Conservation (phyloP, 805 yeast species). For the Teunomyces stri region DNA sequence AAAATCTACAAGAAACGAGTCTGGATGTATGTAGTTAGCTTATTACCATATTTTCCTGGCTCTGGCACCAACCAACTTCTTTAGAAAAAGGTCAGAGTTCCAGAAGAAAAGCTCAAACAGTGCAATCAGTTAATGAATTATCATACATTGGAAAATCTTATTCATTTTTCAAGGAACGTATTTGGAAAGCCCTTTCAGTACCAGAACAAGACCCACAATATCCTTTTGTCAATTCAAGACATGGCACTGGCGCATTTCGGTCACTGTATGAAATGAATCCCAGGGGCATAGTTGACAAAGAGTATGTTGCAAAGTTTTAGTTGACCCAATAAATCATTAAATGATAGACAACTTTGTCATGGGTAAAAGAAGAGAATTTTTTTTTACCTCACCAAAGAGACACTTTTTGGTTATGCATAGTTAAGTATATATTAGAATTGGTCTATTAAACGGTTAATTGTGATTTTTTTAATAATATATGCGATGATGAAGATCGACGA, state of each 20-base stretch:
- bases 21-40: slow-evolving; percentile 75
- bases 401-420: not conserved
- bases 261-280: slow-evolving; percentile 1
- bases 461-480: not conserved
- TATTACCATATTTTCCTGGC: slow-evolving; percentile 26
- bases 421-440: not conserved
- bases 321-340: slow-evolving; percentile 39
- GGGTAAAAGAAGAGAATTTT: not conserved
- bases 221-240: not conserved
- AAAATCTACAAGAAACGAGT: slow-evolving; percentile 75
- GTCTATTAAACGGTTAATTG: not conserved
- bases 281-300: slow-evolving; percentile 10
- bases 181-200: slow-evolving; percentile 5
- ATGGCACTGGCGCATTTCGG: not conserved
- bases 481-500: not conserved
- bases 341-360: not conserved
- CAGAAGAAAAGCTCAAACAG: not conserved
- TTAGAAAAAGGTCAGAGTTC: not conserved
- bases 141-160: slow-evolving; percentile 1
- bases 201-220: not conserved
- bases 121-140: not conserved
- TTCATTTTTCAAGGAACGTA: slow-evolving; percentile 4
- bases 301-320: slow-evolving; percentile 39
- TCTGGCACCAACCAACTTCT: not conserved
- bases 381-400: not conserved